These are phyloP conservation scores for Morella rubra DNA, from an alignment of 306 rosid genomes.

Conservation along the genomic window DNA sequence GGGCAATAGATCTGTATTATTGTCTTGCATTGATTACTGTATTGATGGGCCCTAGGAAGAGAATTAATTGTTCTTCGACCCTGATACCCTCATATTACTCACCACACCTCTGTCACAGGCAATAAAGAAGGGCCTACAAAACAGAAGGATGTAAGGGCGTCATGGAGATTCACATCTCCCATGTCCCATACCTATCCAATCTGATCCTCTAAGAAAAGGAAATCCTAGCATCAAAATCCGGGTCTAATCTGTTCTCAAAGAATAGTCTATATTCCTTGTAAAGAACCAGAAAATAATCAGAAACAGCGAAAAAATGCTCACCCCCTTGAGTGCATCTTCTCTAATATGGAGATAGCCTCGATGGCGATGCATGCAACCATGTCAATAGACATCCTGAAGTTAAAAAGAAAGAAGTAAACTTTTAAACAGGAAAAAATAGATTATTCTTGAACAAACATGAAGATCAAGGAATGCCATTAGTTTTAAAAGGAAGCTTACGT, in stretches of 20 bases:
- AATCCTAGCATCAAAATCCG: not conserved
- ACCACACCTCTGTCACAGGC: conserved; percentile 1
- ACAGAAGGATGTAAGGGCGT: not conserved
- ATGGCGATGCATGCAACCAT: conserved; percentile 99
- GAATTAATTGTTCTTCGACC: not conserved
- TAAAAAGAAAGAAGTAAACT: not conserved
- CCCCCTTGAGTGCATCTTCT: conserved; percentile 96
- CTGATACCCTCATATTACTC: not conserved
- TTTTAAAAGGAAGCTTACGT: conserved; percentile 46
- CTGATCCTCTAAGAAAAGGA: not conserved
- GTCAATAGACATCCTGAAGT: conserved; percentile 81
- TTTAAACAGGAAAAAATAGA: not conserved
- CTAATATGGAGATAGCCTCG: conserved; percentile 96
- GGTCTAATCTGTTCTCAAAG: not conserved
- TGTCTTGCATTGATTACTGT: not conserved
- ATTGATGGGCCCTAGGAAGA: not conserved
- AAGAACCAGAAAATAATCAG: not conserved
- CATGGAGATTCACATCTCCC: not conserved
- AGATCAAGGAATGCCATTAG: not conserved
- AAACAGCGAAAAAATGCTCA: conserved; percentile 29
- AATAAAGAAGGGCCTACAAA: not conserved
- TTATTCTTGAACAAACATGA: not conserved
- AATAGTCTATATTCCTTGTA: not conserved
- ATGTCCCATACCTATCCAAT: not conserved
- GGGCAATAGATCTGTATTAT: not conserved